Percentiles rank a stretch among this genome's conserved stretches.
phyloP scores from a whole-genome alignment of 768 basidiomycete species.

The Psilocybe cyanescens region DNA sequence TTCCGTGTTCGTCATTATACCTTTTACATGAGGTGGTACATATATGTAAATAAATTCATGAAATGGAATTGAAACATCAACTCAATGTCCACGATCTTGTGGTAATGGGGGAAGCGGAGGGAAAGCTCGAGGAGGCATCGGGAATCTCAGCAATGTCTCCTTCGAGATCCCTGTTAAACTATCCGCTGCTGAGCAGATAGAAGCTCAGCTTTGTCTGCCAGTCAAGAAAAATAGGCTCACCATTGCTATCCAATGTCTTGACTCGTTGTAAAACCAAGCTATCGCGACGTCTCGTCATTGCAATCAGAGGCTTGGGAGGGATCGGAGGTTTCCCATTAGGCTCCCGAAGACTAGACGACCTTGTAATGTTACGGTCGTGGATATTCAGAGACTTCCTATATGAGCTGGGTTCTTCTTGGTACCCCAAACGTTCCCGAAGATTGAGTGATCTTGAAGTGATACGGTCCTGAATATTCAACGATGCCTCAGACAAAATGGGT shows the following conservation, averaged over 20 bases:
- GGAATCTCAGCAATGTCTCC: slow-evolving; percentile 39
- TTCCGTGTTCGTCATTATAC: not conserved
- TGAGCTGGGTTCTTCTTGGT: not conserved
- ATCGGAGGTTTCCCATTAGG: slow-evolving; percentile 4
- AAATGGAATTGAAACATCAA: not conserved
- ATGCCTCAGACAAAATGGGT: not conserved
- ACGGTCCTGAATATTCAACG: slow-evolving; percentile 7
- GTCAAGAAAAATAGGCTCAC: slow-evolving; percentile 10
- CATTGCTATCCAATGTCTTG: slow-evolving; percentile 32
- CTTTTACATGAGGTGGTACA: not conserved
- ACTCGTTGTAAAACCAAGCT: slow-evolving; percentile 41
- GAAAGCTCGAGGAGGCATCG: slow-evolving; percentile 38
- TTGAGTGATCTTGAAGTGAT: slow-evolving; percentile 5
- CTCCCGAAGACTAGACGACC: slow-evolving; percentile 14
- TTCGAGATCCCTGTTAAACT: slow-evolving; percentile 17
- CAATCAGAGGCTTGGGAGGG: slow-evolving; percentile 9
- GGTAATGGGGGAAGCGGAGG: slow-evolving; percentile 30
- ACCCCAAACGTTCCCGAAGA: slow-evolving; percentile 4
- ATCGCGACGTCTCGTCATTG: slow-evolving; percentile 27
- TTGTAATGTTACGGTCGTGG: slow-evolving; percentile 9
- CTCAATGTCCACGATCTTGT: slow-evolving; percentile 14
- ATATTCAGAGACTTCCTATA: not conserved
- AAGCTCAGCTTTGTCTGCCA: not conserved
- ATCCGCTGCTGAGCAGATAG: slow-evolving; percentile 4
- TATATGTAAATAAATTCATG: slow-evolving; percentile 9